Evolutionary conservation across 2,329 filamentous ascomycete species (phyloP).

Genomic region (Aaosphaeria arxii): DNA sequence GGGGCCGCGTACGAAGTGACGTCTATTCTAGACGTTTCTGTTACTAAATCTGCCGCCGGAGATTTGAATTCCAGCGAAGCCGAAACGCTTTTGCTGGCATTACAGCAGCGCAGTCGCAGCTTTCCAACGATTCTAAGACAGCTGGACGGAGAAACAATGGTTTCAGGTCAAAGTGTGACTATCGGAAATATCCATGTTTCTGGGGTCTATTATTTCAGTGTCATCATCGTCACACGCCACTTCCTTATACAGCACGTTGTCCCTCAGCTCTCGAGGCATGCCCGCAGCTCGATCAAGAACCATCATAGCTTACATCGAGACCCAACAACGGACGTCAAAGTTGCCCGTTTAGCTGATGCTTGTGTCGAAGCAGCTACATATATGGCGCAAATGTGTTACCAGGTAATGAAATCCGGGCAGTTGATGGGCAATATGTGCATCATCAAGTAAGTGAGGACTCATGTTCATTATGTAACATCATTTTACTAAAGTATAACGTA

Average conservation of each 20-base stretch:
- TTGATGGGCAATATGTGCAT: constrained; percentile 58
- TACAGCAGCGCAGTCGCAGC: constrained; percentile 45
- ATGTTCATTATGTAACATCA: too few relatives aligned
- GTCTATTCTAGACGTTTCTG: constrained; percentile 9
- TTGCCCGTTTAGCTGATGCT: constrained; percentile 46
- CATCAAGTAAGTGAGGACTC: constrained; percentile 48
- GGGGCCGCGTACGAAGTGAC: constrained; percentile 23
- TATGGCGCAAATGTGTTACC: constrained; percentile 53
- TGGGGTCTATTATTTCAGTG: constrained; percentile 58
- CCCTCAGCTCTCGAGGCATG: constrained; percentile 8
- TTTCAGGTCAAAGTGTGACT: constrained; percentile 30
- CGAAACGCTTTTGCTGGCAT: constrained; percentile 9
- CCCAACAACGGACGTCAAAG: constrained; percentile 12
- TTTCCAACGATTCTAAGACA: constrained; percentile 39
- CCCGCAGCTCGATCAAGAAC: constrained; percentile 22
- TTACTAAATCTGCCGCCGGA: constrained; percentile 8
- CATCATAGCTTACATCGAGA: constrained; percentile 19
- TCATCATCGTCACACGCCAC: constrained; percentile 56
- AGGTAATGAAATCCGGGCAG: constrained; percentile 45
- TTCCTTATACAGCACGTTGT: constrained; percentile 53
- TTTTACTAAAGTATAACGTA: constrained; percentile 14
- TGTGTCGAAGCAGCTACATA: constrained; percentile 57
- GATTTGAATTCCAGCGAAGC: constrained; percentile 7
- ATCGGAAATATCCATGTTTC: constrained; percentile 55
- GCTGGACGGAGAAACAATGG: constrained; percentile 8